Conservation (phyloP, 768 basidiomycete genomes). For the Sporobolomyces roseus region DNA sequence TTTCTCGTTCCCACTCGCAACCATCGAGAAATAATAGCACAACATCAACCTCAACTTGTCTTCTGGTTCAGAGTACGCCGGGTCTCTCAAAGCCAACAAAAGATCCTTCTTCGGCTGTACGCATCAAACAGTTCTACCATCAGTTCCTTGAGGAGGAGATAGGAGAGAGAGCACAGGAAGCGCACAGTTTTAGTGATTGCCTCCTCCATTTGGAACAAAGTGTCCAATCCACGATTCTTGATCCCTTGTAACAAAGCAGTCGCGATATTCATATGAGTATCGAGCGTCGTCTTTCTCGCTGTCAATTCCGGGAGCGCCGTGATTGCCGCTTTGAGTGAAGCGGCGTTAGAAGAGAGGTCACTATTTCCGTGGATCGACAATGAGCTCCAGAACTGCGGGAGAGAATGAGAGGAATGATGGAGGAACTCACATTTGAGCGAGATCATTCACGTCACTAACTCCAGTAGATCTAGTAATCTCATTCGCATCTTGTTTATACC, state of each 20-base stretch:
- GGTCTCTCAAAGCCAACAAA: conserved; percentile 75
- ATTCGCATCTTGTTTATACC: conserved; percentile 94
- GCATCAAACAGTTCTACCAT: not conserved
- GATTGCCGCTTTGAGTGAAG: conserved; percentile 93
- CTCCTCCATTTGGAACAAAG: conserved; percentile 96
- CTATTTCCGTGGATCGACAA: conserved; percentile 47
- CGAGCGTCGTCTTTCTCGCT: conserved; percentile 89
- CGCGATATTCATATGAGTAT: conserved; percentile 99
- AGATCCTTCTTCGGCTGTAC: conserved; percentile 68
- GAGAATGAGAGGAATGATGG: not conserved
- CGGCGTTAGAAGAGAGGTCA: conserved; percentile 86
- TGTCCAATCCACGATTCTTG: conserved; percentile 89
- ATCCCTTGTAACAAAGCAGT: conserved; percentile 91
- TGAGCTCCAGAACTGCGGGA: not conserved
- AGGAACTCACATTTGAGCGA: conserved; percentile 74
- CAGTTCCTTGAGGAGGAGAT: not conserved
- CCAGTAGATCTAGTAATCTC: conserved; percentile 95
- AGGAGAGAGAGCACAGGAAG: not conserved
- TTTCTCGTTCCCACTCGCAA: conserved; percentile 53
- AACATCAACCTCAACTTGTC: conserved; percentile 92
- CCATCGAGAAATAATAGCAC: conserved; percentile 87
- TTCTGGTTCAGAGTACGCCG: conserved; percentile 63
- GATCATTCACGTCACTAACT: conserved; percentile 90
- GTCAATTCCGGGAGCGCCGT: conserved; percentile 94
- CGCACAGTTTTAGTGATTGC: conserved; percentile 74